phyloP scores from a whole-genome alignment of 2,329 filamentous ascomycete species.

The Fusarium sp. region DNA sequence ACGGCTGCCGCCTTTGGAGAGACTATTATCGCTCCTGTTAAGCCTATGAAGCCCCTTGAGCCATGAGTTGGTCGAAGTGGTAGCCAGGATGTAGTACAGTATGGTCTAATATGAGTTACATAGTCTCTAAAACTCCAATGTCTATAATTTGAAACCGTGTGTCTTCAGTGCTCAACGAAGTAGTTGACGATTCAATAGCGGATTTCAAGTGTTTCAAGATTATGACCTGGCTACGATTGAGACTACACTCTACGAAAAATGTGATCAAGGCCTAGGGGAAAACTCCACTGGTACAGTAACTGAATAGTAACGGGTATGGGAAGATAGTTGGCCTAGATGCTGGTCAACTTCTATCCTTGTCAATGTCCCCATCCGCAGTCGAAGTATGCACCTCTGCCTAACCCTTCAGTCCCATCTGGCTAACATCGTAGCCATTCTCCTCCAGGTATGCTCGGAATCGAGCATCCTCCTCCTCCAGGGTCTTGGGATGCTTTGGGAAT shows the following conservation, averaged over 20 bases:
- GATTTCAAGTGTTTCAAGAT: no score
- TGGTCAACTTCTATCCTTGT: background rate
- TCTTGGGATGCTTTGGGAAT: background rate
- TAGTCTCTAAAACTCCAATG: no score
- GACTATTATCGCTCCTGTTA: background rate
- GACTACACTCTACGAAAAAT: background rate
- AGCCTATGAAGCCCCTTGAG: background rate
- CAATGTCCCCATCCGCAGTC: background rate
- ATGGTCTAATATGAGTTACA: no score
- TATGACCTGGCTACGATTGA: no score
- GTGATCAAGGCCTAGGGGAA: background rate
- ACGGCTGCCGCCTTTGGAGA: slow-evolving; percentile 7
- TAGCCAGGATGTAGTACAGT: background rate
- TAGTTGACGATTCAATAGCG: no score
- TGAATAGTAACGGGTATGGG: background rate
- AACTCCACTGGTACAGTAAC: background rate
- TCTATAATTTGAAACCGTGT: no score
- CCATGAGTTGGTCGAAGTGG: background rate
- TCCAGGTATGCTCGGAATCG: background rate
- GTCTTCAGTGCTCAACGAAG: no score
- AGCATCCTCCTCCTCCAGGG: background rate
- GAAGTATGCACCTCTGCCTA: background rate
- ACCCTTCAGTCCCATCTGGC: background rate
- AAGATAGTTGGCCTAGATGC: background rate
- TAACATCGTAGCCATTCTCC: background rate